phyloP scores from a whole-genome alignment of 2,329 filamentous ascomycete genomes.

The Pleomassaria siparia region DNA sequence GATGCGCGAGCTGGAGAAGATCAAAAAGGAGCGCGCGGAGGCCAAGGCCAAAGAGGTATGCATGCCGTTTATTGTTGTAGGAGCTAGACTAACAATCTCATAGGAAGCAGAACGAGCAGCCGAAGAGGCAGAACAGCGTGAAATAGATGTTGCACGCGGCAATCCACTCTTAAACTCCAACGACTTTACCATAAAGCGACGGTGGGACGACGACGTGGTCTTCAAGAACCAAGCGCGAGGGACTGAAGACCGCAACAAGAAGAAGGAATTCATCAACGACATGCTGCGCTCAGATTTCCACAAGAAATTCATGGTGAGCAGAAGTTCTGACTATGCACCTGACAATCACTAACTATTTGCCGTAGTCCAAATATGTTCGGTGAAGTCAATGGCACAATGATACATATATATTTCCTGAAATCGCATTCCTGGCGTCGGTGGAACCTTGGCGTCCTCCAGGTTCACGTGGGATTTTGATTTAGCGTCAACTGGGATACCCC shows the following conservation, averaged over 20 bases:
- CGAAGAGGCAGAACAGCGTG: constrained; percentile 78
- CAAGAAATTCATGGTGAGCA: constrained; percentile 84
- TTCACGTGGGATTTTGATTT: constrained; percentile 13
- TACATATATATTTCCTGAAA: constrained; percentile 4
- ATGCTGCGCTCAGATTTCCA: constrained; percentile 94
- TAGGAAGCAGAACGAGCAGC: constrained; percentile 78
- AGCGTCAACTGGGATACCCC: constrained; percentile 31
- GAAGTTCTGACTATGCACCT: constrained; percentile 6
- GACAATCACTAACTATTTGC: constrained; percentile 13
- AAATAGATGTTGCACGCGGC: constrained; percentile 85
- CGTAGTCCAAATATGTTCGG: constrained; percentile 42
- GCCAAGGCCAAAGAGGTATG: constrained; percentile 72
- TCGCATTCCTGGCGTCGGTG: constrained; percentile 27
- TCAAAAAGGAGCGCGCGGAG: constrained; percentile 81
- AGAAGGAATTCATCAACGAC: constrained; percentile 98
- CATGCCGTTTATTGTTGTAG: neutral
- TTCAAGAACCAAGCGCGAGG: constrained; percentile 98
- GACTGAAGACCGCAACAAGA: constrained; percentile 87
- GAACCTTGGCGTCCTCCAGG: constrained; percentile 17
- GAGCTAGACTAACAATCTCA: neutral
- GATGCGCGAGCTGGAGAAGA: constrained; percentile 90
- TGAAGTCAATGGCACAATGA: constrained; percentile 21
- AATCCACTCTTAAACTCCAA: constrained; percentile 88
- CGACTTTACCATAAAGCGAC: constrained; percentile 85
- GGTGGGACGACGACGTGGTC: constrained; percentile 98